These are phyloP conservation scores for Vitis hybrid DNA, from an alignment of 177 flowering plant species.

Conservation along the genomic window DNA sequence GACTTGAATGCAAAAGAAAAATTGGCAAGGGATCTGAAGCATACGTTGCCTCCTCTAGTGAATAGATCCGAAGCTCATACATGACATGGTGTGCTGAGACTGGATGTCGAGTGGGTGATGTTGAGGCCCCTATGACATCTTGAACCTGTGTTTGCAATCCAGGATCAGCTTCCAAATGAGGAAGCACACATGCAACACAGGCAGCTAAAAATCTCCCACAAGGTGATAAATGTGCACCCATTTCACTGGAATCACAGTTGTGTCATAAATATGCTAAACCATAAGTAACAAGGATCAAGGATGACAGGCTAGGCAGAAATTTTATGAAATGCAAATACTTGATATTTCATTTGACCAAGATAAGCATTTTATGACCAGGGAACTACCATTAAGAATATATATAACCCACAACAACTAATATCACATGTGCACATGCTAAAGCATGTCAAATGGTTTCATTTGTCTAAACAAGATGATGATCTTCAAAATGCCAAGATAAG, in stretches of 20 bases:
- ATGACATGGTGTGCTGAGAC: slow-evolving; percentile 86
- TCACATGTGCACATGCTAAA: too few species aligned
- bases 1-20: background rate
- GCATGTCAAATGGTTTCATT: too few species aligned
- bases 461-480: too few species aligned
- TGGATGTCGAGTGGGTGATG: slow-evolving; percentile 97
- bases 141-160: slow-evolving; percentile 56
- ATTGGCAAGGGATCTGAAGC: slow-evolving; percentile 5
- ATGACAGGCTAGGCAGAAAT: background rate
- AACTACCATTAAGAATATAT: background rate
- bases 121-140: slow-evolving; percentile 58
- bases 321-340: background rate
- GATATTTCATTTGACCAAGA: background rate
- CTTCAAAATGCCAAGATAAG: too few species aligned
- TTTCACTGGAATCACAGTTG: slow-evolving; percentile 69
- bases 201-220: slow-evolving; percentile 99
- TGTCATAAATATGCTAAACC: background rate
- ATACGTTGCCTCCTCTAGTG: slow-evolving; percentile 96
- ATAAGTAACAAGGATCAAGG: background rate
- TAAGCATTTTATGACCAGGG: background rate
- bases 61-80: slow-evolving; percentile 96
- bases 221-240: slow-evolving; percentile 99
- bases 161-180: slow-evolving; percentile 74
- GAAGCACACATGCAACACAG: slow-evolving; percentile 68
- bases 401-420: background rate